Conservation (phyloP, 352 stramenopile genomes). For the Phytophthora uliginosa region DNA sequence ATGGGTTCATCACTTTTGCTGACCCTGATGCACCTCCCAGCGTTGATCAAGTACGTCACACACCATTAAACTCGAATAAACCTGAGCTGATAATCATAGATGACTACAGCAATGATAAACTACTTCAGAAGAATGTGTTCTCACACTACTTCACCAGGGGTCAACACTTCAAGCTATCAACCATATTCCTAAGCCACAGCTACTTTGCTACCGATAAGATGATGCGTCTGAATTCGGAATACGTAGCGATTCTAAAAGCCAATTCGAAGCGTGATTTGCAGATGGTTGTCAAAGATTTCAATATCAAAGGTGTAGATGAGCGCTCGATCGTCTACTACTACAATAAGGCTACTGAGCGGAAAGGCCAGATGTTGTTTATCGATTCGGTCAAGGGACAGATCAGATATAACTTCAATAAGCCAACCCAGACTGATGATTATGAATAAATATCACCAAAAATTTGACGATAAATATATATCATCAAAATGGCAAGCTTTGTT, state of each 20-base stretch:
- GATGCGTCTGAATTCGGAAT: no score
- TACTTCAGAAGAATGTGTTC: conserved; percentile 19
- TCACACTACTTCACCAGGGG: not conserved
- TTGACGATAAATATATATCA: no score
- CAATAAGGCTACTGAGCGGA: no score
- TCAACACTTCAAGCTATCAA: no score
- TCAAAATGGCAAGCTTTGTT: not conserved
- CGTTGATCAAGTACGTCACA: not conserved
- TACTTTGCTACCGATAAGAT: no score
- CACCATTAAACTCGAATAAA: not conserved
- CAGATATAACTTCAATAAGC: no score
- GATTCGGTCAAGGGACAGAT: no score
- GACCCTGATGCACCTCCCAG: not conserved
- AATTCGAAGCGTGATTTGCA: not conserved
- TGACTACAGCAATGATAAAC: not conserved
- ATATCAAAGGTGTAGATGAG: no score
- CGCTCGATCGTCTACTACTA: no score
- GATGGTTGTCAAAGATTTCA: not conserved
- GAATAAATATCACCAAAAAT: no score
- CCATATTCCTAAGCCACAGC: no score
- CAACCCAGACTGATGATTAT: not conserved
- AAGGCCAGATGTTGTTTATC: no score
- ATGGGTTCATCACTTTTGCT: conserved; percentile 13
- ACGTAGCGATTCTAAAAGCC: not conserved
- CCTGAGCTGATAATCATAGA: not conserved